Conservation (phyloP, 1,284 basidiomycete species). For the Sporisorium graminicola region DNA sequence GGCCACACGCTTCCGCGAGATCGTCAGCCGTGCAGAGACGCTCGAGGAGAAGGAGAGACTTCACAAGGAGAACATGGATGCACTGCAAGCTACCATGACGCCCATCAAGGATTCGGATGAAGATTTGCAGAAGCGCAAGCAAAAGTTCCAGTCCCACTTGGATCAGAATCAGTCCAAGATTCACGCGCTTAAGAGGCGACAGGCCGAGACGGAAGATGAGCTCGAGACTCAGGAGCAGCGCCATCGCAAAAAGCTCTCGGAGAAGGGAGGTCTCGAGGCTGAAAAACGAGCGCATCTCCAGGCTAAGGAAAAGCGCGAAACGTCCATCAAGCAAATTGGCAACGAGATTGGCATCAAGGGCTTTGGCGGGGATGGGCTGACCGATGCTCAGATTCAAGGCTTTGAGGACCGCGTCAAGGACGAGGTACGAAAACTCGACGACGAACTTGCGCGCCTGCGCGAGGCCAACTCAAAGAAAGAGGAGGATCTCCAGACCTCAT, state of each 20-base stretch:
- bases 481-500: constrained; percentile 40
- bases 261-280: constrained; percentile 66
- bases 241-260: constrained; percentile 51
- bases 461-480: constrained; percentile 37
- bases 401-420: constrained; percentile 73
- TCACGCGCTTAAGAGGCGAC: constrained; percentile 73
- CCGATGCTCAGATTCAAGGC: constrained; percentile 77
- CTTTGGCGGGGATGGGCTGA: constrained; percentile 78
- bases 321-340: constrained; percentile 79
- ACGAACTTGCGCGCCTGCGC: constrained; percentile 34
- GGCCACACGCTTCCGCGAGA: constrained; percentile 85
- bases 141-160: constrained; percentile 81
- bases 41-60: constrained; percentile 78
- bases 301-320: constrained; percentile 81
- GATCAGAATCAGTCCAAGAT: constrained; percentile 74
- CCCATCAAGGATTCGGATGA: constrained; percentile 82
- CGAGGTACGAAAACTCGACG: constrained; percentile 44
- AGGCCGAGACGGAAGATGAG: constrained; percentile 76
- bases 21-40: constrained; percentile 80
- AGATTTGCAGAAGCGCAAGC: constrained; percentile 78
- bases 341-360: constrained; percentile 80
- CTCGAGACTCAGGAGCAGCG: constrained; percentile 38
- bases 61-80: constrained; percentile 77
- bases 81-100: constrained; percentile 74
- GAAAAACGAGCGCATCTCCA: constrained; percentile 73